These are phyloP conservation scores for Linnemannia exigua DNA, from an alignment of 192 early-diverging fungal species.

Conservation along the genomic window DNA sequence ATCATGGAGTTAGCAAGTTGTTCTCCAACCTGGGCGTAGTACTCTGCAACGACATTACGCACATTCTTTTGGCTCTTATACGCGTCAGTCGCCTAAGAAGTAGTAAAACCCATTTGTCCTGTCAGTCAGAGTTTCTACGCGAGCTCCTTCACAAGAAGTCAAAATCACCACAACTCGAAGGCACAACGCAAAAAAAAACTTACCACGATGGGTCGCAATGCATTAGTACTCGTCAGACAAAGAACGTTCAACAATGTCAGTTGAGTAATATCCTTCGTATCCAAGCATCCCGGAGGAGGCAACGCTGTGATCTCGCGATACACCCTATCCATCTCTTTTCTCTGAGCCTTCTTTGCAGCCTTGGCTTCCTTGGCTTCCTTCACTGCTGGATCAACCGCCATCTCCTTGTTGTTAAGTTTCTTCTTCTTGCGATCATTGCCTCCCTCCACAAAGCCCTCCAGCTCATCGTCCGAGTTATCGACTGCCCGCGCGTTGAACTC, in stretches of 20 bases:
- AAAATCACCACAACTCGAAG: neutral
- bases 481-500: constrained; percentile 18
- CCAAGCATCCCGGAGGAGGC: constrained; percentile 41
- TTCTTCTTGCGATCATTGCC: constrained; percentile 33
- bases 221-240: constrained; percentile 20
- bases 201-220: constrained; percentile 41
- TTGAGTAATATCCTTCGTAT: constrained; percentile 9
- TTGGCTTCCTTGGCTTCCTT: neutral
- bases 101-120: neutral
- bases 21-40: constrained; percentile 41
- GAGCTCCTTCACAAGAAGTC: neutral
- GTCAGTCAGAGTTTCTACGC: neutral
- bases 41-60: constrained; percentile 20
- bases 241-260: constrained; percentile 20
- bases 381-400: neutral
- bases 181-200: neutral
- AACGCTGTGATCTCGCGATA: constrained; percentile 7
- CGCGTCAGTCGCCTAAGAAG: constrained; percentile 19
- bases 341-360: constrained; percentile 4
- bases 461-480: neutral
- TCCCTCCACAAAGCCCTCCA: neutral
- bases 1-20: constrained; percentile 53
- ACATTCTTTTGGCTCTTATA: constrained; percentile 18
- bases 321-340: constrained; percentile 18
- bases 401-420: constrained; percentile 7